phyloP scores from a whole-genome alignment of 306 rosid genomes.

The Ochetophila trinervis region DNA sequence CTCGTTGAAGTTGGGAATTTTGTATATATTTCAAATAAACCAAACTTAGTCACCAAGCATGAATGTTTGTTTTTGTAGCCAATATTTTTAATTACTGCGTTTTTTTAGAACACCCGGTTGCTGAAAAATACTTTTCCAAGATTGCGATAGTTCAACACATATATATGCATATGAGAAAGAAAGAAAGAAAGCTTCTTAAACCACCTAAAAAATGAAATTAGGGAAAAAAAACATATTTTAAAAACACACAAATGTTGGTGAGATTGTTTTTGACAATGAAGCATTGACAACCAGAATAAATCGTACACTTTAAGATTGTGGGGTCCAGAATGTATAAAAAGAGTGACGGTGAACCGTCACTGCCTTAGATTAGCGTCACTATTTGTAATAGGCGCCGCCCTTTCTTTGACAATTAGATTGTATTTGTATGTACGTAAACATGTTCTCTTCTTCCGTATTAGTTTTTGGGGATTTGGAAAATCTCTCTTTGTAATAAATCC shows the following conservation, averaged over 20 bases:
- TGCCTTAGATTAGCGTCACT: background rate
- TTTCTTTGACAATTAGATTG: background rate
- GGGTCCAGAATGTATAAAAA: background rate
- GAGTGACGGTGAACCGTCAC: background rate
- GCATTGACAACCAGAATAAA: slow-evolving; percentile 4
- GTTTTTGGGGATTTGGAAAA: too few species aligned
- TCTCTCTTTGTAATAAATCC: background rate
- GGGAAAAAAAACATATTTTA: background rate
- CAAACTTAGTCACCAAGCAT: slow-evolving; percentile 20
- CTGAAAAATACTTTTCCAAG: slow-evolving; percentile 33
- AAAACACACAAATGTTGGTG: background rate
- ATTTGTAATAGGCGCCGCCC: background rate
- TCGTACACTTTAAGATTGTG: background rate
- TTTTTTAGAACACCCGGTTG: slow-evolving; percentile 29
- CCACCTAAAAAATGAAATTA: background rate
- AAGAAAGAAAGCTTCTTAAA: slow-evolving; percentile 3
- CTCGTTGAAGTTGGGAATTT: too few species aligned
- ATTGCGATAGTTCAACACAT: slow-evolving; percentile 34
- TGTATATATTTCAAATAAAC: background rate
- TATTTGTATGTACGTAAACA: background rate
- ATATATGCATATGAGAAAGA: background rate
- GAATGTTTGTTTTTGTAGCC: background rate
- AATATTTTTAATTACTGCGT: background rate
- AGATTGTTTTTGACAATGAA: slow-evolving; percentile 3
- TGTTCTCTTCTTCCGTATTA: background rate